phyloP scores from a whole-genome alignment of 1,284 basidiomycete species.

The Paramarasmius palmivorus region DNA sequence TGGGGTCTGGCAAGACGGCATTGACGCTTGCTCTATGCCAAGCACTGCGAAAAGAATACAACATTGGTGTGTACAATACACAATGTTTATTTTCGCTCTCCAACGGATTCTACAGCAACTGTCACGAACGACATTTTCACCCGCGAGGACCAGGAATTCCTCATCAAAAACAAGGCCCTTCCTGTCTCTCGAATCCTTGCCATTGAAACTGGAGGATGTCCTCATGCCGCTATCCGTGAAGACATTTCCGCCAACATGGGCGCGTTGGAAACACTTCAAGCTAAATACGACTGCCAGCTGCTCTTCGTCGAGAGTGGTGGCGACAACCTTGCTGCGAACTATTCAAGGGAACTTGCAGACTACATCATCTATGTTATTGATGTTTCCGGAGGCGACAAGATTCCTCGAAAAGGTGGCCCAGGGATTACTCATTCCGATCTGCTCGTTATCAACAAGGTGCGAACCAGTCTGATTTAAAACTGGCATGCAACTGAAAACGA shows the following conservation, averaged over 20 bases:
- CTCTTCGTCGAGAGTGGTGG: conserved; percentile 95
- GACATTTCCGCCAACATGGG: conserved; percentile 98
- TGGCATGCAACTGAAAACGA: background rate
- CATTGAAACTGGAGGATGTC: conserved; percentile 96
- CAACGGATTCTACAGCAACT: conserved; percentile 57
- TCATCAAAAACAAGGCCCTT: conserved; percentile 91
- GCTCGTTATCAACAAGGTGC: conserved; percentile 92
- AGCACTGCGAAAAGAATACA: conserved; percentile 79
- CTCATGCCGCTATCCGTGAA: conserved; percentile 94
- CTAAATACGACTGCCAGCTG: conserved; percentile 82
- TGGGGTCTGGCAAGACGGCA: conserved; percentile 97
- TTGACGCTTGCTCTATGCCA: conserved; percentile 92
- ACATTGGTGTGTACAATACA: conserved; percentile 69
- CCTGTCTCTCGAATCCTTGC: conserved; percentile 87
- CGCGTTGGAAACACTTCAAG: conserved; percentile 93
- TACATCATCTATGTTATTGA: conserved; percentile 96
- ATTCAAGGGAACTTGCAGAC: conserved; percentile 94
- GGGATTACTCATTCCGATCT: conserved; percentile 96
- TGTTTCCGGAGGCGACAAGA: conserved; percentile 94
- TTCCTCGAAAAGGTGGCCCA: conserved; percentile 96
- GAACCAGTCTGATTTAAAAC: conserved; percentile 6
- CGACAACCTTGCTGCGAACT: conserved; percentile 95
- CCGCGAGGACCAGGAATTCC: conserved; percentile 95
- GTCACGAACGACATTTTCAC: conserved; percentile 99
- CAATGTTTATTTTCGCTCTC: conserved; percentile 5